Evolutionary conservation across 768 basidiomycete genomes (phyloP), one percentile per base, ranked within the genome.

Genomic region (Lactifluus pinguis): DNA sequence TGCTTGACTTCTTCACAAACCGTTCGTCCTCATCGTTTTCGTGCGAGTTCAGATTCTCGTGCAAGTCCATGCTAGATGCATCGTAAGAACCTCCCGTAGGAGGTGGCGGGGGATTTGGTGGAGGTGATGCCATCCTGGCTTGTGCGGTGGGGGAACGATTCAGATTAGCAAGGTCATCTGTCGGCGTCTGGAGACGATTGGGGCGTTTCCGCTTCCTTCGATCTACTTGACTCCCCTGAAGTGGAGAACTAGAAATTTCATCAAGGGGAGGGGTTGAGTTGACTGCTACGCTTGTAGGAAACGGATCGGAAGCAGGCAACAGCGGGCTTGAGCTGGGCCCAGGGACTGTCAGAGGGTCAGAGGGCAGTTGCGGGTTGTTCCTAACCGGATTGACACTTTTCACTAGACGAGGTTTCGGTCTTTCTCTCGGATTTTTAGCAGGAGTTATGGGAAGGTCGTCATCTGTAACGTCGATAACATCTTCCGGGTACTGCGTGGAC

Each of bases 391-490:
- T 56, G 10, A 59, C 55, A 30, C 61, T 65, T 34, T 65, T 66
- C n/a, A 53, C 25, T 29, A 53, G 49, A 17, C 57, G 59, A 10
- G 62, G 47, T 50, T 61, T 68, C 8, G 55, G 34, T 42, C 53
- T 65, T 44, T 53, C 21, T 32, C 30, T 53, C 14, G 49, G 25
- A 42, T 60, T 65, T 17, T 32, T 49, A 5, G 42, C 6, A 32
- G 66, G 68, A 2, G 65, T 58, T n/a, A 67, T 42, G 6, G 63
- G 53, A 13, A 72, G 49, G 25, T 72, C 72, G 19, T 73, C 72
- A 6, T 73, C 72, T 1, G 70, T 66, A 38, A 72, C 56, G 50
- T 70, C 68, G 32, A 73, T 72, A 13, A 70, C 57, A 14, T 70
- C 71, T 34, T 61, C 51, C 13, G 25, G 7, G 13, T 44, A 5